Evolutionary conservation across 768 basidiomycete genomes (phyloP).

Genomic region (Lyophyllum shimeji): DNA sequence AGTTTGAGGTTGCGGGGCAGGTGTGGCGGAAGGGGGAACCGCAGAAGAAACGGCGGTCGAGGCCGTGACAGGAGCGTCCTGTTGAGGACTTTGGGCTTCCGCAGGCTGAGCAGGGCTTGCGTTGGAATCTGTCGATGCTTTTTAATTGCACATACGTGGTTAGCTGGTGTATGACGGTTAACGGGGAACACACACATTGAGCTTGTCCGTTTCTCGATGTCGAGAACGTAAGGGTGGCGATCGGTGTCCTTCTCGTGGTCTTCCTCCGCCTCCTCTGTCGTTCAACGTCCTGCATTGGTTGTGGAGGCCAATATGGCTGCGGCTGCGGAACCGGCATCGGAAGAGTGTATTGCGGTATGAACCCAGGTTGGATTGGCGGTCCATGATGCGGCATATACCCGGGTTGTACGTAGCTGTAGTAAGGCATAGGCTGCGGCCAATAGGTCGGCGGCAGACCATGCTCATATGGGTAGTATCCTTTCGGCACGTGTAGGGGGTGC

Average conservation of each 20-base stretch:
- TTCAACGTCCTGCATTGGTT: background rate
- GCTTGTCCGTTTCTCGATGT: background rate
- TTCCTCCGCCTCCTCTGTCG: slow-evolving; percentile 2
- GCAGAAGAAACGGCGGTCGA: background rate
- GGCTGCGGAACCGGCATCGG: slow-evolving; percentile 14
- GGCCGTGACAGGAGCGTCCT: background rate
- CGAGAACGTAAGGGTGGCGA: slow-evolving; percentile 4
- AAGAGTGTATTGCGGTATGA: slow-evolving; percentile 8
- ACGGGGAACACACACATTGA: background rate
- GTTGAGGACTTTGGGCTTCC: background rate
- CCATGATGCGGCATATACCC: background rate
- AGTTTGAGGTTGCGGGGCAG: background rate
- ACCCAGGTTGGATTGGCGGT: background rate
- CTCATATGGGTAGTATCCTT: slow-evolving; percentile 1
- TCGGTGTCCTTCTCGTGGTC: background rate
- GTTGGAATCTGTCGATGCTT: background rate
- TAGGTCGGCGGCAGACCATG: background rate
- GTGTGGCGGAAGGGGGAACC: background rate
- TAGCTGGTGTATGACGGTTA: background rate
- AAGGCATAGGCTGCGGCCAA: background rate
- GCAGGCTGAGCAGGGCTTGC: background rate
- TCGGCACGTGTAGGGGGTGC: background rate
- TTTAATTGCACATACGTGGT: background rate
- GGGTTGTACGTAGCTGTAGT: slow-evolving; percentile 5
- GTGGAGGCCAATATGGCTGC: background rate